These are phyloP conservation scores for Rhizopogon vesiculosus DNA, from an alignment of 768 basidiomycete species.

Conservation along the genomic window DNA sequence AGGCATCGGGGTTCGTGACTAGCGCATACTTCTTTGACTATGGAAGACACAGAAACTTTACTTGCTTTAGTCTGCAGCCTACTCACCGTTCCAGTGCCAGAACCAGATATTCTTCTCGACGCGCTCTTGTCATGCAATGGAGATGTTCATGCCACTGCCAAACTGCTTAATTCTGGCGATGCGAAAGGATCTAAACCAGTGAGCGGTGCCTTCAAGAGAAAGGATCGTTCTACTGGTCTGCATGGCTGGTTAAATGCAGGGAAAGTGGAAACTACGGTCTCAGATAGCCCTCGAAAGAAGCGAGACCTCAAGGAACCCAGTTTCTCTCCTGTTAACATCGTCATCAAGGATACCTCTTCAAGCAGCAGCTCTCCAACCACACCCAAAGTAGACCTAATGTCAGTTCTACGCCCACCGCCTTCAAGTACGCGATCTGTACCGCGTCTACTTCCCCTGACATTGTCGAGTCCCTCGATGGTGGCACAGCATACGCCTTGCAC, in stretches of 20 bases:
- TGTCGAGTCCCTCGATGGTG: conserved; percentile 60
- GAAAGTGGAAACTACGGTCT: background rate
- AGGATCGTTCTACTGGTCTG: conserved; percentile 42
- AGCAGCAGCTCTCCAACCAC: conserved; percentile 22
- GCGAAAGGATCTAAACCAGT: conserved; percentile 7
- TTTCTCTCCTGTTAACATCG: background rate
- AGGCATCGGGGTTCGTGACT: too few species aligned
- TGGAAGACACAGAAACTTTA: conserved; percentile 61
- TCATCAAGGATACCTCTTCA: conserved; percentile 12
- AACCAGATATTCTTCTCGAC: conserved; percentile 47
- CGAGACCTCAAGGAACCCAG: conserved; percentile 8
- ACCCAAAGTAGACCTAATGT: conserved; percentile 44
- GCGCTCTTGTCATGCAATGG: conserved; percentile 54
- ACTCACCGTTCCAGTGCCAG: conserved; percentile 29
- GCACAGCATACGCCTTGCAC: conserved; percentile 73
- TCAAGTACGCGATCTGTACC: conserved; percentile 24
- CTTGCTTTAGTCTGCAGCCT: conserved; percentile 66
- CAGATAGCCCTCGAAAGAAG: conserved; percentile 9
- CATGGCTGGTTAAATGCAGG: conserved; percentile 48
- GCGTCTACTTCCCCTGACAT: conserved; percentile 54
- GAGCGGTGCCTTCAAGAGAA: conserved; percentile 34
- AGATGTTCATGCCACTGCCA: conserved; percentile 48
- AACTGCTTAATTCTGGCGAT: conserved; percentile 27
- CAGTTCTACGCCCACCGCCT: conserved; percentile 49
- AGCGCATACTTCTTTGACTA: conserved; percentile 1